These are phyloP conservation scores for Prunella vulgaris DNA, from an alignment of 257 asterid genomes.

Conservation along the genomic window DNA sequence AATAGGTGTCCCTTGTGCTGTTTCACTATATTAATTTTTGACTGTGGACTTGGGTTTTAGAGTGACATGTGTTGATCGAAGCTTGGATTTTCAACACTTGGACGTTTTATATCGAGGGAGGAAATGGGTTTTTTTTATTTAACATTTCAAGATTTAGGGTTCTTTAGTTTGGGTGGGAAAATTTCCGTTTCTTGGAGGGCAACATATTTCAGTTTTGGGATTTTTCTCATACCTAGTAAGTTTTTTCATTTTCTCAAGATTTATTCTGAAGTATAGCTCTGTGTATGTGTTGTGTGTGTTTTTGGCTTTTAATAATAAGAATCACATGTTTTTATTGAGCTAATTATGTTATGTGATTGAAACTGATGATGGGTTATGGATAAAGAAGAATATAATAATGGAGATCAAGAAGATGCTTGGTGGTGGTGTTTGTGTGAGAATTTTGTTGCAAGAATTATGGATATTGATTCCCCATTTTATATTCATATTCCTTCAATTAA, in stretches of 20 bases:
- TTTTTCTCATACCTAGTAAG: constrained; percentile 17
- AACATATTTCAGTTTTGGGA: neutral
- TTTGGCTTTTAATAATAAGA: neutral
- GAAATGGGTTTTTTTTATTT: neutral
- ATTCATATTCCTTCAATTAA: constrained; percentile 35
- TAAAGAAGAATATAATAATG: constrained; percentile 29
- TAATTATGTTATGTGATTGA: constrained; percentile 19
- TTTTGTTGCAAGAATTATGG: constrained; percentile 29
- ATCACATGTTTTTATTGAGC: constrained; percentile 6
- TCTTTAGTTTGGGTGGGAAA: neutral
- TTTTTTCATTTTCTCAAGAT: neutral
- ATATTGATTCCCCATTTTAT: constrained; percentile 33
- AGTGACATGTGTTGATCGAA: constrained; percentile 31
- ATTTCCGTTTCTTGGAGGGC: neutral
- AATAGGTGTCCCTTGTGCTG: constrained; percentile 24
- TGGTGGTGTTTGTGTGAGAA: constrained; percentile 14
- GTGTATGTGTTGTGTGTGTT: neutral
- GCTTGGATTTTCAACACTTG: constrained; percentile 26
- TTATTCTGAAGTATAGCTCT: neutral
- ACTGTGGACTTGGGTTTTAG: constrained; percentile 25
- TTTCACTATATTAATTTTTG: constrained; percentile 20
- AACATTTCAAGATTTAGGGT: constrained; percentile 1
- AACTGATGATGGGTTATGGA: constrained; percentile 25
- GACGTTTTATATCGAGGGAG: constrained; percentile 9
- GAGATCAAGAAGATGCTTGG: constrained; percentile 30